Base-by-base conservation (phyloP, 768 basidiomycete genomes). In the Neoboletus brunneissimus region DNA sequence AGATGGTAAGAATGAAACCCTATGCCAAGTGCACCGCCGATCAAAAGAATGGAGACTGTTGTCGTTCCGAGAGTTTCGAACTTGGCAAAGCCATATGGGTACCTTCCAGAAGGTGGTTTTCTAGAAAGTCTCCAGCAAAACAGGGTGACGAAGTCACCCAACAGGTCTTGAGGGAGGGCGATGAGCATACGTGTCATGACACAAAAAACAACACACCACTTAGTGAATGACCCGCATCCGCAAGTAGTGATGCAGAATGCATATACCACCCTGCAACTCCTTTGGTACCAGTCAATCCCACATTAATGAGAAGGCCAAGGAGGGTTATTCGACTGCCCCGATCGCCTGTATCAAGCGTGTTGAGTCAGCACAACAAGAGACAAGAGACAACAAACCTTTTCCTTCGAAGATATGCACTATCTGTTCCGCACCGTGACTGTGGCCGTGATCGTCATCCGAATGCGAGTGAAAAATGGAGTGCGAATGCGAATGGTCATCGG, bases 11-110 rank as follows among this genome's bases (percentile, higher is more conserved):
- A 94, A 76, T 98, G 95, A 62, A 95, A 81, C 11, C 93, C 93
- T 51, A 94, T 89, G 52, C 89, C 91, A 18, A 89, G 77, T 2
- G 89, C 88, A 53, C 91, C 91, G 5, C 86, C 87, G 54, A 94
- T 84, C 57, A 99, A 82, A 32, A 98, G 81, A 48, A 97, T 74
- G 2, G 94, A 91, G 46, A 97, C 88, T 37, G 89, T 84, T 3
- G 91, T 84, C n/a, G 95, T 96, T 46, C 96, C 96, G 23, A 98
- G 77, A 5, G 94, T 94, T 73, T 99, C 96, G 62, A 94, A 96
- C 73, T 98, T 98, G 60, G 89, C 89, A 64, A 91, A 89, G 16
- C 93, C 91, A 59, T 87, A 94, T 1, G 94, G 94, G 69, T 93
- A 98, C 60, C 73, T 76, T 59, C 76, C 80, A 10, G 89, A 87